Evolutionary conservation across 2,329 filamentous ascomycete species (phyloP), one percentile per base, ranked within the genome.

Genomic region (Elsinoe arachidis): DNA sequence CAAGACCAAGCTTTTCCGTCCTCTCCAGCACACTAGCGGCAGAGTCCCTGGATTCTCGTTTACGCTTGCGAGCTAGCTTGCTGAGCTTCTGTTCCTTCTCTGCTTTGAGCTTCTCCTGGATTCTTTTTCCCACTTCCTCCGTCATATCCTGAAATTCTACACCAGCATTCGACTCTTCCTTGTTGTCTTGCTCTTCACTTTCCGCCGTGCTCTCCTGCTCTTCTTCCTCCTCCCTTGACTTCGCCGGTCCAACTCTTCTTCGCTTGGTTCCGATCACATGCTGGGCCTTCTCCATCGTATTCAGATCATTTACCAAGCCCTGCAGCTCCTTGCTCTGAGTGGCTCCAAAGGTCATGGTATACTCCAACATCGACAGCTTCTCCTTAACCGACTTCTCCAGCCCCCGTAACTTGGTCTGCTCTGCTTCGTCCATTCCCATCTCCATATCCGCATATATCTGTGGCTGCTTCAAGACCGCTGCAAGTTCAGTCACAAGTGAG

Each of bases 61-160:
- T 71, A 14, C 69, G 66, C 62, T 71, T 71, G 63, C 66, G 68
- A 55, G 60, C 58, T 60, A 61, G 55, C 34, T 61, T 63, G 43
- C 60, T 60, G 5, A 55, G 58, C 10, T 60, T 60, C 10, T 63
- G 61, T 58, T 64, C 63, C 34, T 63, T 62, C 35, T 64, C 64
- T 15, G 63, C 63, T 34, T 61, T 23, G 9, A 46, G 62, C 56
- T 69, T 71, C 3, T 66, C 65, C 39, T 65, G 63, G 7, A 70
- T 57, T 3, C 68, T 63, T 21, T 63, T 64, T 1, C 65, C 64
- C 1, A 69, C 64, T 57, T 69, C 66, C 6, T 62, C 66, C 0
- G 62, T 64, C 30, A 68, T 59, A 58, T 70, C 68, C 26, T 67
- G 65, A 55, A 66, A 66, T 53, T 52, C 35, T 23, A 19, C 15